Conservation (phyloP, 176 grass and related monocot genomes). For the Carex pumila region DNA sequence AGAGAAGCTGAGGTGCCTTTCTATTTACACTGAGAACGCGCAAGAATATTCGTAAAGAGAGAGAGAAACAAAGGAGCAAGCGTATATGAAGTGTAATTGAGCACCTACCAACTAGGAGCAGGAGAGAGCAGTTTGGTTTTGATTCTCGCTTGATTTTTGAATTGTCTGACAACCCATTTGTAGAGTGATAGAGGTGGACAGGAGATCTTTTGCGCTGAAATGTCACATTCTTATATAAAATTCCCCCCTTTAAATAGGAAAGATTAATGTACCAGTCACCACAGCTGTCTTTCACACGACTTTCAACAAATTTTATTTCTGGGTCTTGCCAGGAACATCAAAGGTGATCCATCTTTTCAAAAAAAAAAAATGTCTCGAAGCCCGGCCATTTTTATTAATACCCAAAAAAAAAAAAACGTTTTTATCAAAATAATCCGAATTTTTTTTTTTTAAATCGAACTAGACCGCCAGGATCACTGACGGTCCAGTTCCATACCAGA, state of each 20-base stretch:
- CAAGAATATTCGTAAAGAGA: neutral
- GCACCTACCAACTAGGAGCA: neutral
- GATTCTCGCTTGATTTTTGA: neutral
- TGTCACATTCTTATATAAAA: constrained; percentile 16
- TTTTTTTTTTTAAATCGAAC: too few relatives aligned
- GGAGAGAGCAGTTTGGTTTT: neutral
- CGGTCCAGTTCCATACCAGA: too few relatives aligned
- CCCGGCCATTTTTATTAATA: too few relatives aligned
- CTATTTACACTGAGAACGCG: neutral
- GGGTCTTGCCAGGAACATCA: neutral
- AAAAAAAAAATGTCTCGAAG: neutral
- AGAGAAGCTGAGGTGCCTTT: neutral
- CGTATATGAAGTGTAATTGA: constrained; percentile 7
- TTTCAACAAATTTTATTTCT: constrained; percentile 17
- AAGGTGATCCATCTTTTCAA: constrained; percentile 8
- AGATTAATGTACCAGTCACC: neutral
- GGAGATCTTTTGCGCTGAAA: constrained; percentile 18
- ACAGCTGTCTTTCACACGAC: constrained; percentile 14
- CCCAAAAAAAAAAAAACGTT: too few relatives aligned
- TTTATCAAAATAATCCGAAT: too few relatives aligned
- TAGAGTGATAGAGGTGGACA: neutral
- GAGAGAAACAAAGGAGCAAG: constrained; percentile 11
- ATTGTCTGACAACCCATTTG: constrained; percentile 17
- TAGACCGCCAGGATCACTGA: too few relatives aligned
- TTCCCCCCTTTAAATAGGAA: constrained; percentile 8